Base-by-base conservation (phyloP, 2,329 filamentous ascomycete genomes). In the Penicillium sp. region DNA sequence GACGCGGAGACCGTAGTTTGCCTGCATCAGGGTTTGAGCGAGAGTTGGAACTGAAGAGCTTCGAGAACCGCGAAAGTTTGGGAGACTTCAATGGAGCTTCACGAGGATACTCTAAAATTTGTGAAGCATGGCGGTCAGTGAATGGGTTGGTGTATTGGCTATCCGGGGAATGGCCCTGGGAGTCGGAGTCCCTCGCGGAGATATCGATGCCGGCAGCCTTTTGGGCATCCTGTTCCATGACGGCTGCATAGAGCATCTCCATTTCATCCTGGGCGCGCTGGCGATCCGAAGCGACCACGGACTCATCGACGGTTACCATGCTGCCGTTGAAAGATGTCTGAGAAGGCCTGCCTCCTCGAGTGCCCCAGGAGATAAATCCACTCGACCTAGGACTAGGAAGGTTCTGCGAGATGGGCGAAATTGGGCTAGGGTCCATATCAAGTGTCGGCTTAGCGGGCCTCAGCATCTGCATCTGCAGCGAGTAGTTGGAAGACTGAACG, bases 231-330 rank as follows among this genome's bases (percentile, higher is more conserved):
- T 95, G 87, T 67, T 89, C 88, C 83, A 95, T 86, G 54, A 95
- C 90, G 57, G 89, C 86, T 51, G 84, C 89, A 70, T 96, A 97
- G 66, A 97, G 82, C 59, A 87, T 82, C 67, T 95, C 89, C 68
- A 96, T 82, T 66, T 95, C 87, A 55, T 84, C 77, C 67, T 93
- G 84, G 53, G 87, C 83, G 73, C 85, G 84, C 61, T 79, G 77
- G 64, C 79, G 81, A 69, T 95, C 87, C 50, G 80, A 78, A 49
- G 85, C 80, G 20, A 96, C 78, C 13, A 95, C 79, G 49, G 77
- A 78, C 49, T 85, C 82, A 66, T 96, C 89, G 49, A 96, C 87
- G 18, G 81, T 82, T 13, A 77, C 78, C 49, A 87, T 81, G 48
- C 84, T 80, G 43, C 81, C 81, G 56, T 79, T 71, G 46, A 79